A percentile compares a stretch with the other conserved stretches of the same genome.
Conservation (phyloP, 176 grass and related monocot species). For the Oryza nivara region DNA sequence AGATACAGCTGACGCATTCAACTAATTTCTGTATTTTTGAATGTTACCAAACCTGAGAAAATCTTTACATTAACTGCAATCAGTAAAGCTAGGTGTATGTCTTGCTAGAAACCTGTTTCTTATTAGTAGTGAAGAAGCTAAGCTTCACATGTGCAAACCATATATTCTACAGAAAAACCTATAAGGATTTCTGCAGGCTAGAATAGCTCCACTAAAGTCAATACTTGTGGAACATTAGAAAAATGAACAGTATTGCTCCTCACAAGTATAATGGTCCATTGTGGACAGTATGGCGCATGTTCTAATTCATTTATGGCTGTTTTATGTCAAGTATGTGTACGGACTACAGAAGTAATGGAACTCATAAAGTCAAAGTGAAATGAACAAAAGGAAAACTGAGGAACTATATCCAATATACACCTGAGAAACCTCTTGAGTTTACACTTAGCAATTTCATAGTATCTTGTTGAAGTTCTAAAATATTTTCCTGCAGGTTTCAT, state of each 20-base stretch:
- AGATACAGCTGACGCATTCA: conserved; percentile 24
- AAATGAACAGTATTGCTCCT: not conserved
- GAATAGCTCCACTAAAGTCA: not conserved
- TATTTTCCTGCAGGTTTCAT: conserved; percentile 73
- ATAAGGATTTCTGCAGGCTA: not conserved
- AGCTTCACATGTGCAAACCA: conserved; percentile 9
- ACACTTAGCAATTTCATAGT: conserved; percentile 9
- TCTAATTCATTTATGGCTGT: not conserved
- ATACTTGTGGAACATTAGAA: not conserved
- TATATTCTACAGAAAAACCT: not conserved
- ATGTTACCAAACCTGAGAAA: not conserved
- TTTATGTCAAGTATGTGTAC: not conserved
- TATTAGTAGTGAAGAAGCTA: not conserved
- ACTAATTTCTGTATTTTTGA: conserved; percentile 1
- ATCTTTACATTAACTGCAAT: conserved; percentile 15
- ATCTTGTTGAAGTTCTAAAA: not conserved
- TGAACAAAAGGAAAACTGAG: not conserved
- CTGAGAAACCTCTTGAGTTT: not conserved
- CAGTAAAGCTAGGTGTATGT: not conserved
- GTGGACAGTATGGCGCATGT: not conserved
- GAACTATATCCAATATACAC: conserved; percentile 6
- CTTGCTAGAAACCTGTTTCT: conserved; percentile 4
- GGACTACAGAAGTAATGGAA: not conserved
- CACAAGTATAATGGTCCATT: not conserved
- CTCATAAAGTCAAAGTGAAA: not conserved